Percentiles rank a stretch among this genome's conserved stretches.
These are phyloP conservation scores for Candida qinlingensis DNA, from an alignment of 805 yeast species.

Conservation along the genomic window DNA sequence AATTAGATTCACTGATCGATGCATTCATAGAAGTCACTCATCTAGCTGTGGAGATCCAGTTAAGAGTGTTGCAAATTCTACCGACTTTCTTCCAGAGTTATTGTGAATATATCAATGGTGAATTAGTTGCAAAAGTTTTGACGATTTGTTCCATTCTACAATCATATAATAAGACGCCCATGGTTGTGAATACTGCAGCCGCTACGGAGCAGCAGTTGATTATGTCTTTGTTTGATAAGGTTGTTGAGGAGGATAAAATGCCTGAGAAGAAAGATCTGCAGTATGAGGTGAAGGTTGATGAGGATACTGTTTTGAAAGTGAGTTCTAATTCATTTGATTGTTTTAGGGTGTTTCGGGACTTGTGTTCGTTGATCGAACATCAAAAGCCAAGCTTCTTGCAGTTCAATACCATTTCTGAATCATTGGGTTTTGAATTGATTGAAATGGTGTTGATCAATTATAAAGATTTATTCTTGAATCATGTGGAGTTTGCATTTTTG, in stretches of 20 bases:
- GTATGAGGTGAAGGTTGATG: slow-evolving; percentile 32
- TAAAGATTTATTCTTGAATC: slow-evolving; percentile 45
- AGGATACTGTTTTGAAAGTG: slow-evolving; percentile 37
- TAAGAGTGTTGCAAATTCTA: slow-evolving; percentile 77
- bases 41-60: slow-evolving; percentile 74
- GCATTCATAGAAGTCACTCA: slow-evolving; percentile 70
- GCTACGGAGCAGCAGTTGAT: slow-evolving; percentile 89
- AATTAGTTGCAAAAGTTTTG: slow-evolving; percentile 51
- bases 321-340: slow-evolving; percentile 62
- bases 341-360: slow-evolving; percentile 60
- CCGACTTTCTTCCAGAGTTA: slow-evolving; percentile 72
- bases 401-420: slow-evolving; percentile 47
- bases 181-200: slow-evolving; percentile 84
- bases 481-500: slow-evolving; percentile 60
- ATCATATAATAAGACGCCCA: slow-evolving; percentile 59
- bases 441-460: slow-evolving; percentile 75
- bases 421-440: slow-evolving; percentile 73
- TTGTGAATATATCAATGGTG: slow-evolving; percentile 47
- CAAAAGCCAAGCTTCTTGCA: slow-evolving; percentile 51
- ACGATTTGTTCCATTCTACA: slow-evolving; percentile 70
- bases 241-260: slow-evolving; percentile 35
- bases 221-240: slow-evolving; percentile 70
- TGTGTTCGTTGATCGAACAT: slow-evolving; percentile 62
- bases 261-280: background rate
- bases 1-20: slow-evolving; percentile 52